Evolutionary conservation across 768 basidiomycete genomes (phyloP).

Genomic region (Auricularia heimuer): DNA sequence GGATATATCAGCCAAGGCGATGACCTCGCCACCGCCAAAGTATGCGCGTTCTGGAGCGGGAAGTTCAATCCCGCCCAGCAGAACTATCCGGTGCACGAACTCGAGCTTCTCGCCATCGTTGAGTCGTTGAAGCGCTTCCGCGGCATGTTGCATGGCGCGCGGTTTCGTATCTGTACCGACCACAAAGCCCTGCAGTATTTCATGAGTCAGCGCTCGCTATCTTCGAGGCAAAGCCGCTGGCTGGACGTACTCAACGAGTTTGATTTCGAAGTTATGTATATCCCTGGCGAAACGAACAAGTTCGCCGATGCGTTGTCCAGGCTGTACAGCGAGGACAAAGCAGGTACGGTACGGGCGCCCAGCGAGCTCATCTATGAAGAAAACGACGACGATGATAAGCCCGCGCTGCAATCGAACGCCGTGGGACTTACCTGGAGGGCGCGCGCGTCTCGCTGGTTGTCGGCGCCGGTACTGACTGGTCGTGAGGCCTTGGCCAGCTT

Average conservation of each 20-base stretch:
- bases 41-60: slow-evolving; percentile 27
- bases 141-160: slow-evolving; percentile 21
- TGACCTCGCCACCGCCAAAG: slow-evolving; percentile 16
- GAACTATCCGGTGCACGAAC: slow-evolving; percentile 34
- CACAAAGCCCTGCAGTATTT: slow-evolving; percentile 23
- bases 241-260: slow-evolving; percentile 24
- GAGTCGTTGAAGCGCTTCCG: slow-evolving; percentile 28
- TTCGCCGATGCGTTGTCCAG: slow-evolving; percentile 20
- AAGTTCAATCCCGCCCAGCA: slow-evolving; percentile 29
- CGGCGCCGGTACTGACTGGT: too few species aligned
- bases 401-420: too few species aligned
- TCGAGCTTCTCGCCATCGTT: slow-evolving; percentile 29
- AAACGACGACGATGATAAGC: too few species aligned
- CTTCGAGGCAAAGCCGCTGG: slow-evolving; percentile 28
- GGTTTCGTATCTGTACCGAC: slow-evolving; percentile 24
- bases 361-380: too few species aligned
- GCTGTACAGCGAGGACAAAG: slow-evolving; percentile 6
- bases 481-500: too few species aligned
- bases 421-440: too few species aligned
- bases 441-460: too few species aligned
- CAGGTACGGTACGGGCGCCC: background rate
- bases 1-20: slow-evolving; percentile 18
- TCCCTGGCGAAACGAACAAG: slow-evolving; percentile 23
- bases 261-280: slow-evolving; percentile 21
- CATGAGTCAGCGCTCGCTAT: slow-evolving; percentile 23